Base-by-base conservation (phyloP, 106 monocot species). In the Phalaenopsis equestris region DNA sequence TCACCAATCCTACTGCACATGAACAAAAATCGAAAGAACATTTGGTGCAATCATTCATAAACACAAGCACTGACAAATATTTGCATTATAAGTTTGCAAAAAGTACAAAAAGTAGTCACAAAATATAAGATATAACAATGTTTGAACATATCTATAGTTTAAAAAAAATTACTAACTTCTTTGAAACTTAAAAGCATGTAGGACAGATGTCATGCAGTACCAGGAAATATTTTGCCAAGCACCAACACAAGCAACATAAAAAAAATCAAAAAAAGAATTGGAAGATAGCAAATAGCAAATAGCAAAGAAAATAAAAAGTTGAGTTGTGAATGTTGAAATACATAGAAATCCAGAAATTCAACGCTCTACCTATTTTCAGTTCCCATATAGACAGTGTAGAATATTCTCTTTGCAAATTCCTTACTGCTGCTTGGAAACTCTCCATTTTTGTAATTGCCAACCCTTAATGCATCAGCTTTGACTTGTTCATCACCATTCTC, bases 371-470 rank as follows among this genome's bases (percentile, higher is more conserved):
- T 99, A 77, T 99, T 99, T 83, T 95, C 95, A 81, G 91, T 95
- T 70, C 99, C 99, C 99, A 99, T 99, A 79, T 88, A 99, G 56
- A 99, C 95, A 67, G 95, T 99, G 78, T 95, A 99, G 81, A 95
- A 95, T 80, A 99, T 87, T 72, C 99, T 86, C 74, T 80, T 91
- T 2, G 95, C 93, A 85, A 99, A 91, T 85, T 99, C 99, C 86
- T 89, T 88, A 81, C 93, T 90, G 72, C 91, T 81, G 49, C 82
- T 90, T 57, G 99, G 99, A 70, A 90, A 84, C 78, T 99, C 95
- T 19, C 95, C 99, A 87, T 91, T 86, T 85, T 84, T 99, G 81
- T 99, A 99, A 19, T 93, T 89, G 46, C 99, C 99, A 85, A 99
- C 93, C 42, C 99, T 84, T 47, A 99, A 82, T 41, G 99, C 95